Base-by-base conservation (phyloP, 768 basidiomycete species). In the Gymnopilus dilepis region DNA sequence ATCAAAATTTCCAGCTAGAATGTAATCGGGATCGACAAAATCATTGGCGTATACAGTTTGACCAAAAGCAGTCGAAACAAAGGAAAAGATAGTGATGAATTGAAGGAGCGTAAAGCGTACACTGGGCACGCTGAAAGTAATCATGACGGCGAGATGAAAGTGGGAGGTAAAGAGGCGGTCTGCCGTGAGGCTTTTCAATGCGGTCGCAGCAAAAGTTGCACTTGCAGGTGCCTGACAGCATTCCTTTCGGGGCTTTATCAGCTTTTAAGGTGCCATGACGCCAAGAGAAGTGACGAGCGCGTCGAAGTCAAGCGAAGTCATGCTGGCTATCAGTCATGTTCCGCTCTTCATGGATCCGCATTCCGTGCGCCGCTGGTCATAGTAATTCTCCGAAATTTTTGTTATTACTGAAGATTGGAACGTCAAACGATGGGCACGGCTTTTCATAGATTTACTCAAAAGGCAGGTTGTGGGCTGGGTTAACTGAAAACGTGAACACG, bases 1-100 rank as follows among this genome's bases (percentile, higher is more conserved):
- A 15, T 73, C 71, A 65, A 81, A 84, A 13, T 77, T 74, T 37
- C 77, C 72, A 5, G 77, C 67, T 19, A 83, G 73, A 51, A 86
- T 78, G 61, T 76, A 82, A 48, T 77, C 70, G 0, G 86, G 86
- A 61, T 85, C 78, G 45, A 86, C 76, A 60, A 86, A 88, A 56
- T 84, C 82, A 64, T 86, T 85, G 4, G 82, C 79, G 63, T 86
- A 86, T 61, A 76, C 78, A 11, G 63, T 78, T 41, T 76, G 73
- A 22, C 75, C 72, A 11, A 72, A 65, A 37, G 62, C 51, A 4
- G 55, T 55, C 33, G 64, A 67, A 22, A 70, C 31, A 61, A 68
- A 28, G 61, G 71, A 51, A 71, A 67, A 48, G 59, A 65, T 24
- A 43, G 65, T 37, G 54, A 64, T 58, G 58, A 69, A 24, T 50